A percentile compares a stretch with the other conserved stretches of the same genome.
Conservation (phyloP, 805 yeast species). For the Wickerhamomyces hampshirensis region DNA sequence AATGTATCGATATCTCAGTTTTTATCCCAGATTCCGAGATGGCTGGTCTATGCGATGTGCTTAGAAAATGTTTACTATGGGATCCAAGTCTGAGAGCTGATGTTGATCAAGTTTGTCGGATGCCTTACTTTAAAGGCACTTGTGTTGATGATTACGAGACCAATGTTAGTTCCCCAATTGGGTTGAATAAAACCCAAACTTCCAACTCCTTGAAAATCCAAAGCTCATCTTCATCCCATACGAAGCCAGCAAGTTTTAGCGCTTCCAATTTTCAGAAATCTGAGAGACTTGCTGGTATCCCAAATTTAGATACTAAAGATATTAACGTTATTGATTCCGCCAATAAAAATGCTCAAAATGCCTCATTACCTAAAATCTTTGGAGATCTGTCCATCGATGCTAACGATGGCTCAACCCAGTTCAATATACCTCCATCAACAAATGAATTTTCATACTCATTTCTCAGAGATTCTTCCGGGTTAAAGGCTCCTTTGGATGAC, state of each 20-base stretch:
- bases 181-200: neutral
- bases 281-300: slow-evolving; percentile 14
- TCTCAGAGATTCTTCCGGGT: neutral
- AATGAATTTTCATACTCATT: neutral
- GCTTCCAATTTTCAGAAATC: slow-evolving; percentile 8
- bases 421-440: neutral
- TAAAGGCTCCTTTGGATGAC: neutral
- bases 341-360: neutral
- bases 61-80: slow-evolving; percentile 63
- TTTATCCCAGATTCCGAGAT: slow-evolving; percentile 44
- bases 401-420: neutral
- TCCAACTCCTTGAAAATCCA: neutral
- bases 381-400: neutral
- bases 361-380: neutral
- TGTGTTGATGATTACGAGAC: slow-evolving; percentile 24
- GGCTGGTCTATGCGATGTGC: slow-evolving; percentile 30
- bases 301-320: neutral
- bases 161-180: neutral
- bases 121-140: slow-evolving; percentile 53
- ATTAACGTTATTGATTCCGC: neutral
- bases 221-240: neutral
- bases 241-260: neutral
- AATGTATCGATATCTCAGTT: slow-evolving; percentile 43
- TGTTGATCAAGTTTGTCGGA: slow-evolving; percentile 40
- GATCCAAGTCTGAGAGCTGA: slow-evolving; percentile 64